phyloP scores from a whole-genome alignment of 2,329 filamentous ascomycete genomes.

The Coniochaeta sp. region DNA sequence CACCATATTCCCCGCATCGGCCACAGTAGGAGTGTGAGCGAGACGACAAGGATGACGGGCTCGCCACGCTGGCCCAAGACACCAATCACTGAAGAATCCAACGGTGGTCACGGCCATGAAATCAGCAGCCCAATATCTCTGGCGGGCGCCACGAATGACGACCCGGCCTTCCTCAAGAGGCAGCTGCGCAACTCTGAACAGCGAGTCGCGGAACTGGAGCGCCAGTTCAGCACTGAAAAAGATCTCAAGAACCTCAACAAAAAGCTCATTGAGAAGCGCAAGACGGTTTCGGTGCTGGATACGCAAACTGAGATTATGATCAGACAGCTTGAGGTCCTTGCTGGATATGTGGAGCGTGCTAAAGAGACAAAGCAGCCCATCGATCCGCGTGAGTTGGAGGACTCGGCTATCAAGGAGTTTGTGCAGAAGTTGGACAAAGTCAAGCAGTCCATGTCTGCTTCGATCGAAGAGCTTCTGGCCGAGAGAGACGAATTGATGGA shows the following conservation, averaged over 20 bases:
- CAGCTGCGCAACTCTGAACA: conserved; percentile 78
- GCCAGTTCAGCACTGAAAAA: conserved; percentile 62
- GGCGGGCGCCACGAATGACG: conserved; percentile 48
- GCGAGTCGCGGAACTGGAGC: conserved; percentile 77
- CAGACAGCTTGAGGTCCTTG: conserved; percentile 81
- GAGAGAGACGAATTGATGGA: conserved; percentile 78
- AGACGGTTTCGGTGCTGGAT: conserved; percentile 89
- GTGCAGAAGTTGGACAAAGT: conserved; percentile 65
- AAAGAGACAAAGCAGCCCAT: conserved; percentile 77
- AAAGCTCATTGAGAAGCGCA: conserved; percentile 85
- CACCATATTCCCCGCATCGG: conserved; percentile 28
- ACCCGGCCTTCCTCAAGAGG: conserved; percentile 60
- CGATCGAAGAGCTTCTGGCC: conserved; percentile 53
- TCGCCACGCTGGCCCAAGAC: conserved; percentile 67
- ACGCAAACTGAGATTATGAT: conserved; percentile 95
- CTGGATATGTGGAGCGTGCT: conserved; percentile 78
- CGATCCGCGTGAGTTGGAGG: conserved; percentile 75
- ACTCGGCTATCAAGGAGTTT: conserved; percentile 84
- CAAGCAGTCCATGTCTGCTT: conserved; percentile 49
- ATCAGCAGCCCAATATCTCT: conserved; percentile 67
- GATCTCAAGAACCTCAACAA: conserved; percentile 72
- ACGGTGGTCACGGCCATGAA: conserved; percentile 42
- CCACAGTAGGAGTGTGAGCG: conserved; percentile 57
- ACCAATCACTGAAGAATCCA: conserved; percentile 49
- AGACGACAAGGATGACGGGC: conserved; percentile 55